Conservation (phyloP, 2,329 filamentous ascomycete genomes). For the Clonostachys sp. region DNA sequence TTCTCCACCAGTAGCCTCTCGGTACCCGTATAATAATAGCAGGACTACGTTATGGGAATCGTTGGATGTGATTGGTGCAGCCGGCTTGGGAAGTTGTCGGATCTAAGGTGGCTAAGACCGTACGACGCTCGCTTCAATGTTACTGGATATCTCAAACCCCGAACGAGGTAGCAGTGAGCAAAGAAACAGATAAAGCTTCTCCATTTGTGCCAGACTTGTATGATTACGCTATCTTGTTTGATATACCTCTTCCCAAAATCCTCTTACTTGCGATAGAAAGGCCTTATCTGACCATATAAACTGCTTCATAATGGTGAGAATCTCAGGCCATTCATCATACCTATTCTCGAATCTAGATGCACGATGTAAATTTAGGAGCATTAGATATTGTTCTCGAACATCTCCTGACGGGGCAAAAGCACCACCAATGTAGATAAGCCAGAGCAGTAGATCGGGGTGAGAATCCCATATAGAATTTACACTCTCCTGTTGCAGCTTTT, state of each 20-base stretch:
- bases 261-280: slow-evolving; percentile 18
- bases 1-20: no score
- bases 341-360: slow-evolving; percentile 4
- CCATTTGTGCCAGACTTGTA: not conserved
- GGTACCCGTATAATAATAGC: no score
- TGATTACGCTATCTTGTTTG: not conserved
- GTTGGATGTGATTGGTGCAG: no score
- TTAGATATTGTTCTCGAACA: slow-evolving; percentile 18
- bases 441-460: slow-evolving; percentile 22
- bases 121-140: no score
- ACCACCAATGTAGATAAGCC: slow-evolving; percentile 29
- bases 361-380: slow-evolving; percentile 13
- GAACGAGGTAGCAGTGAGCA: no score
- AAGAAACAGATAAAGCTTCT: not conserved
- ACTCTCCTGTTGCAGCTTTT: slow-evolving; percentile 17
- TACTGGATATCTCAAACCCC: no score
- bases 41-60: no score
- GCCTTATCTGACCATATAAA: slow-evolving; percentile 34
- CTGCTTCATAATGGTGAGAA: slow-evolving; percentile 19
- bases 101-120: no score
- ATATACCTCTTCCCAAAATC: slow-evolving; percentile 22
- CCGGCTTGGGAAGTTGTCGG: no score
- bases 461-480: slow-evolving; percentile 22
- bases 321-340: slow-evolving; percentile 20
- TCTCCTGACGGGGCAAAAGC: slow-evolving; percentile 23